phyloP scores from a whole-genome alignment of 2,329 filamentous ascomycete species.

The Paracoccidioides brasiliensis region DNA sequence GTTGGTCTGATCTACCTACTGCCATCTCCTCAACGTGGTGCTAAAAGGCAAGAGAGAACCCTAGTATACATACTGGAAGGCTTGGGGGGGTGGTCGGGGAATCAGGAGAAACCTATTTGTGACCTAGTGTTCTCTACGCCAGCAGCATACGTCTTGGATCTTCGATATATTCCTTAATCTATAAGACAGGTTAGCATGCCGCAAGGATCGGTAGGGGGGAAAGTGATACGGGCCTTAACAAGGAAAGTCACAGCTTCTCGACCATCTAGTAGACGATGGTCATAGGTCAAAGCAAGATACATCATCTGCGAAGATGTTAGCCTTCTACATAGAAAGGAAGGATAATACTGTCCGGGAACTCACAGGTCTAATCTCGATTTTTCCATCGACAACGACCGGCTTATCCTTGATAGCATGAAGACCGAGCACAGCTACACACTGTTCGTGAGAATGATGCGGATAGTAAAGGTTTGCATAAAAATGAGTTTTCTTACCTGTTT shows the following conservation, averaged over 20 bases:
- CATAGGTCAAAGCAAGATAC: constrained; percentile 95
- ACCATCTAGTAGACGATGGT: constrained; percentile 89
- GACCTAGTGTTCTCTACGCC: constrained; percentile 16
- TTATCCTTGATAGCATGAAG: constrained; percentile 95
- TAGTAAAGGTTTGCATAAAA: not conserved
- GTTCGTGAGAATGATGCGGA: constrained; percentile 13
- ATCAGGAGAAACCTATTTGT: not conserved
- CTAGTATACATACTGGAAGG: not conserved
- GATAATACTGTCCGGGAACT: constrained; percentile 13
- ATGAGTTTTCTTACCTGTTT: constrained; percentile 45
- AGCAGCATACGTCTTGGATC: constrained; percentile 87
- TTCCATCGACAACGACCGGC: constrained; percentile 78
- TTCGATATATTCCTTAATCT: constrained; percentile 91
- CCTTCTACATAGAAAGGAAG: not conserved
- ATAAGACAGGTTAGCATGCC: constrained; percentile 7
- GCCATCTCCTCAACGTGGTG: not conserved
- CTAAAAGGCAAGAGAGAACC: not conserved
- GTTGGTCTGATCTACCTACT: not conserved
- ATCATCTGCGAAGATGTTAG: constrained; percentile 54
- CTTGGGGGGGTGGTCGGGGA: not conserved
- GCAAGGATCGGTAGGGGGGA: not conserved
- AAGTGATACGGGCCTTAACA: constrained; percentile 50
- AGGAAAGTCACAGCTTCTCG: constrained; percentile 93
- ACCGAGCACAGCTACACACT: constrained; percentile 55
- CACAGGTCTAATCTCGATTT: constrained; percentile 78